Conservation (phyloP, 306 rosid species). For the Oemleria cerasiformis region DNA sequence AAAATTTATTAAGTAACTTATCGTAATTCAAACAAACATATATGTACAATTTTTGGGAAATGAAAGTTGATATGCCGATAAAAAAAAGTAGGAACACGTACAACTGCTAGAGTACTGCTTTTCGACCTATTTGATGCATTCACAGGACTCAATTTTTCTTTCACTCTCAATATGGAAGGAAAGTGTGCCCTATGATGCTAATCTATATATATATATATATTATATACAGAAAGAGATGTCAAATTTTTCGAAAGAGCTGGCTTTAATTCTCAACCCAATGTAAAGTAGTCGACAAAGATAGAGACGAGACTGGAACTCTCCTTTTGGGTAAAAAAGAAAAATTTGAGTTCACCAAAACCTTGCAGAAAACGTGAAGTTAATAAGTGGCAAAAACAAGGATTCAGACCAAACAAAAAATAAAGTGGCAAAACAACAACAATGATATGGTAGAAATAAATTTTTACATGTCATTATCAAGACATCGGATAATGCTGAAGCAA, state of each 20-base stretch:
- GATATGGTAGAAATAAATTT: neutral
- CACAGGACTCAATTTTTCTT: neutral
- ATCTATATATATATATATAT: neutral
- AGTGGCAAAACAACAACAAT: neutral
- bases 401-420: neutral
- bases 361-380: neutral
- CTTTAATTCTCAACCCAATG: neutral
- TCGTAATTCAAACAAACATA: neutral
- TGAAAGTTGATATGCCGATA: neutral
- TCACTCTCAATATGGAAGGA: neutral
- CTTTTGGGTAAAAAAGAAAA: neutral
- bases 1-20: too few relatives aligned
- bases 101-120: neutral
- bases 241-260: neutral
- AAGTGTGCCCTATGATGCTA: neutral
- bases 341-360: neutral
- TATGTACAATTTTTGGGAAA: neutral
- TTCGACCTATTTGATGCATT: neutral
- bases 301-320: neutral
- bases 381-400: neutral
- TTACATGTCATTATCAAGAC: constrained; percentile 1
- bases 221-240: too few relatives aligned
- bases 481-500: constrained; percentile 4
- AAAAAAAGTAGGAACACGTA: neutral
- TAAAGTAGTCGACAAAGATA: neutral